Evolutionary conservation across 2,329 filamentous ascomycete species (phyloP).

Genomic region (Aspergillus transmontanensis): DNA sequence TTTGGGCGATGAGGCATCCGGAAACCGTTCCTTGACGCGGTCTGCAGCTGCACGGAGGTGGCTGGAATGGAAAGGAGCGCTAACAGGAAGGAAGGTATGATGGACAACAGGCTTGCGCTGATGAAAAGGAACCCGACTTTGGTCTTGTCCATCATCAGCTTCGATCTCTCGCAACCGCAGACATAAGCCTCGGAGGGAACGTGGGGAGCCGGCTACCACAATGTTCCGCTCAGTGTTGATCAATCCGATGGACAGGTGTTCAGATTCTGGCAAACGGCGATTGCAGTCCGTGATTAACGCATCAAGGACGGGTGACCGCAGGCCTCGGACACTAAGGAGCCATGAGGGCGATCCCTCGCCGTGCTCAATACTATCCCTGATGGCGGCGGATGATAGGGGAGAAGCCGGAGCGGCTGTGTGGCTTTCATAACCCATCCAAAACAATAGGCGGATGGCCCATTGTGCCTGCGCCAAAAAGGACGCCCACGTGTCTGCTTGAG

Average conservation of each 20-base stretch:
- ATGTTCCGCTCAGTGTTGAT: constrained; percentile 34
- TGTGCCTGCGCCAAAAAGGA: constrained; percentile 30
- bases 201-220: constrained; percentile 33
- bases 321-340: constrained; percentile 7
- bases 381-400: constrained; percentile 17
- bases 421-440: constrained; percentile 37
- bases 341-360: neutral
- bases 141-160: neutral
- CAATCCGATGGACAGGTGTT: constrained; percentile 27
- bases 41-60: constrained; percentile 29
- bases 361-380: constrained; percentile 16
- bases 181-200: constrained; percentile 20
- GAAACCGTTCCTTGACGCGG: neutral
- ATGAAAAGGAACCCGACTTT: constrained; percentile 32
- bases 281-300: constrained; percentile 27
- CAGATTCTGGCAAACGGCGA: constrained; percentile 22
- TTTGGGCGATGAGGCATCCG: neutral
- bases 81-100: constrained; percentile 42
- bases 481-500: constrained; percentile 34
- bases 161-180: neutral
- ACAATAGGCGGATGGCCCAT: constrained; percentile 34
- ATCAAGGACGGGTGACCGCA: neutral
- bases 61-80: constrained; percentile 42
- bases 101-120: constrained; percentile 31
- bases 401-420: constrained; percentile 23